Evolutionary conservation across 2,329 filamentous ascomycete species (phyloP), one percentile per base, ranked within the genome.

Genomic region (Exophiala xenobiotica): DNA sequence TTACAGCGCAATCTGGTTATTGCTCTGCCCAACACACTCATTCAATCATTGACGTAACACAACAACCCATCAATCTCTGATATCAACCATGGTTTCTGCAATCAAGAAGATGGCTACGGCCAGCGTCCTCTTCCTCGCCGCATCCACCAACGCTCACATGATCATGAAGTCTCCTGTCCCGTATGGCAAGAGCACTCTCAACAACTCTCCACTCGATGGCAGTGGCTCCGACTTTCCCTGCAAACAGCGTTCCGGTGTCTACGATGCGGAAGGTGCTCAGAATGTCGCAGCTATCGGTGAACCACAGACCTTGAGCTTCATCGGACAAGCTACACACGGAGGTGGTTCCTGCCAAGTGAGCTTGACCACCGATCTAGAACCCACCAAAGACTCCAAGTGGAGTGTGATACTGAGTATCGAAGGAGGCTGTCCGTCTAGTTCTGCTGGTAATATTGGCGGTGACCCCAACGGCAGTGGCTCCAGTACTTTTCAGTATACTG

Each of bases 311-410:
- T 76, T 96, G 1, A 68, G 71, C 0, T 88, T 96, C 69, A 72
- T 72, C 0, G 91, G 90, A 27, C 74, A 77, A 42, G 91, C 90
- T 2, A 82, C 85, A 0, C 93, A 99, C 61, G 91, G 91, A 14
- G 93, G 93, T 47, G 93, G 93, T 0, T 95, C 89, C 0, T 97
- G 93, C 74, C 93, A 99, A 64, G 73, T 97, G 51, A 87, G 86
- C 6, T 74, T 99, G 62, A 93, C 91, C 0, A 90, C 87, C 14
- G 92, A 96, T 61, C 74, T 77, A 8, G 72, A 78, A 9, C 84
- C 90, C 0, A 84, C 80, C 20, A 80, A 79, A 59, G 68, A 80
- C 59, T 86, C 82, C 0, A 78, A 80, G 18, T 99, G 87, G 84
- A 90, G 91, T 68, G 92, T 96, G 56, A 91, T 99, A 68, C 83